Conservation (phyloP, 176 grass and related monocot species). For the Saccharum officinarum region DNA sequence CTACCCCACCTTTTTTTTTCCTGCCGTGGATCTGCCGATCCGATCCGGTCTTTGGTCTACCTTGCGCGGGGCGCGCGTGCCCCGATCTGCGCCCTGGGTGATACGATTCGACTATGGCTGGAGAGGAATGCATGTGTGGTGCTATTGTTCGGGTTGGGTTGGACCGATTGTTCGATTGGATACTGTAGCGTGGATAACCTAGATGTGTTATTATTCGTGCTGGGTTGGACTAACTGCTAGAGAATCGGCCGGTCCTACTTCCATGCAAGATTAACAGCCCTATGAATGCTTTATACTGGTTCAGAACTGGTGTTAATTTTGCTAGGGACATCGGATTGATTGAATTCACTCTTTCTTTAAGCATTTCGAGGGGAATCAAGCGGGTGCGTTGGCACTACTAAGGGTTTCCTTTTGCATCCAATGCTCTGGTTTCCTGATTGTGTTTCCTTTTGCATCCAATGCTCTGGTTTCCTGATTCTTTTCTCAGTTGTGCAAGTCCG, state of each 20-base stretch:
- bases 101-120: not conserved
- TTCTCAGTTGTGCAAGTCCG: not conserved
- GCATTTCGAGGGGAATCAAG: not conserved
- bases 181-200: not conserved
- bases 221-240: not conserved
- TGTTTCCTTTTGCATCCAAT: not conserved
- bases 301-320: not conserved
- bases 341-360: not conserved
- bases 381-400: not conserved
- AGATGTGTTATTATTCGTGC: not conserved
- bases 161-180: not conserved
- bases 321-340: not conserved
- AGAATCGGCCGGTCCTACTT: not conserved
- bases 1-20: not conserved
- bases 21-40: conserved; percentile 4
- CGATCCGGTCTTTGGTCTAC: not conserved
- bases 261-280: not conserved
- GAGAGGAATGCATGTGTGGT: not conserved
- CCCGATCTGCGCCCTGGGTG: not conserved
- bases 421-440: not conserved
- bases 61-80: not conserved
- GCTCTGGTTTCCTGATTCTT: not conserved
- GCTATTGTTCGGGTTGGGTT: not conserved
- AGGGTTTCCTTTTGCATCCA: not conserved
- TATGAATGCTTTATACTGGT: not conserved